Evolutionary conservation across 2,329 filamentous ascomycete species (phyloP).

Genomic region (Ophiostoma ips): DNA sequence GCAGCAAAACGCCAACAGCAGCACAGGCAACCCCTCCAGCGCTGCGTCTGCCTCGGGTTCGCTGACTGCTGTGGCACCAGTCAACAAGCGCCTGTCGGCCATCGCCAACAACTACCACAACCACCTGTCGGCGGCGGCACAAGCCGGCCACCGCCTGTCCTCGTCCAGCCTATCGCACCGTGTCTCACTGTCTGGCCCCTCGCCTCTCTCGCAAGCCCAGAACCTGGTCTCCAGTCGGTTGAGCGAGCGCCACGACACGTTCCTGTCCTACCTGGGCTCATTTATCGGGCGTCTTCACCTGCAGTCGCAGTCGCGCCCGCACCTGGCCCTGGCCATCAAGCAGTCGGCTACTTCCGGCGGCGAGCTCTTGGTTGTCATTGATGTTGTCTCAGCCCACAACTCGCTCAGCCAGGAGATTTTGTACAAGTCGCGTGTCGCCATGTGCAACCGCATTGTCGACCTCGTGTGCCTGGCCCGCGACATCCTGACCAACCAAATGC

Average conservation of each 20-base stretch:
- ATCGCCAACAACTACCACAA: constrained; percentile 13
- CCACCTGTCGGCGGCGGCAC: constrained; percentile 24
- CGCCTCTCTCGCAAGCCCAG: constrained; percentile 46
- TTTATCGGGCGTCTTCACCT: constrained; percentile 84
- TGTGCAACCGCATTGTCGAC: constrained; percentile 69
- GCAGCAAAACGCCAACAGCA: constrained; percentile 1
- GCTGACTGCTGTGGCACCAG: constrained; percentile 18
- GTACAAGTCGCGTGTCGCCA: constrained; percentile 53
- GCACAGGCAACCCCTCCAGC: constrained; percentile 15
- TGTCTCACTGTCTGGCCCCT: constrained; percentile 59
- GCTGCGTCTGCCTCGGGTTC: background rate
- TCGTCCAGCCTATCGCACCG: constrained; percentile 54
- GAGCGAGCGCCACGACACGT: constrained; percentile 67
- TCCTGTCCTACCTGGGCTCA: constrained; percentile 79
- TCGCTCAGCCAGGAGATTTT: constrained; percentile 52
- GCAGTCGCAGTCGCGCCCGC: constrained; percentile 78
- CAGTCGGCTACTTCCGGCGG: constrained; percentile 73
- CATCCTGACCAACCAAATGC: constrained; percentile 55
- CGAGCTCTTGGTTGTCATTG: constrained; percentile 64
- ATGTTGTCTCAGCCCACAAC: constrained; percentile 70
- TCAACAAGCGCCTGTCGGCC: constrained; percentile 31
- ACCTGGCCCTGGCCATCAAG: constrained; percentile 69
- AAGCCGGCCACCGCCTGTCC: constrained; percentile 33
- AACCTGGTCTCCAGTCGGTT: constrained; percentile 76
- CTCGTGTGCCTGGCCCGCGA: constrained; percentile 71